A percentile compares a stretch with the other conserved stretches of the same genome.
phyloP scores from a whole-genome alignment of 192 early-diverging fungal genomes.

The Backusella parvicylindrica region DNA sequence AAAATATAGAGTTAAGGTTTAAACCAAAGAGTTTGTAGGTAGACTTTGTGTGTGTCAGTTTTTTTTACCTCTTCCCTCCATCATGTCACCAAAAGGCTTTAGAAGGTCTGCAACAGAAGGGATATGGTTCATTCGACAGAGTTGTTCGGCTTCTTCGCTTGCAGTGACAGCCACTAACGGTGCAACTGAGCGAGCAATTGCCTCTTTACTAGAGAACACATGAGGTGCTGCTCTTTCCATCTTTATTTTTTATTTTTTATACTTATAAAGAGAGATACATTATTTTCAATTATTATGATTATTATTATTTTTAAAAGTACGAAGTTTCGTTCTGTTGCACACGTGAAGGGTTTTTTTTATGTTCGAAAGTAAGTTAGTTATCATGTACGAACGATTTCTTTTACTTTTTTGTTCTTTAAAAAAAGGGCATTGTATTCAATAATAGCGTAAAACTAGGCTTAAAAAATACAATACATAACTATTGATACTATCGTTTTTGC shows the following conservation, averaged over 20 bases:
- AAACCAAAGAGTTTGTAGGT: too few relatives aligned
- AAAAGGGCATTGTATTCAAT: too few relatives aligned
- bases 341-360: neutral
- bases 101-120: constrained; percentile 58
- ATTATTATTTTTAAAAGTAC: neutral
- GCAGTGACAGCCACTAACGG: constrained; percentile 67
- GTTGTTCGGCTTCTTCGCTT: constrained; percentile 57
- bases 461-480: too few relatives aligned
- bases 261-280: neutral
- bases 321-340: neutral
- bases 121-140: constrained; percentile 58
- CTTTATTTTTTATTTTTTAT: too few relatives aligned
- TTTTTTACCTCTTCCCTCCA: constrained; percentile 56
- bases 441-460: too few relatives aligned
- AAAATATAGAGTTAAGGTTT: too few relatives aligned
- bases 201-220: constrained; percentile 32
- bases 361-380: too few relatives aligned
- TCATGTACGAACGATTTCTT: too few relatives aligned
- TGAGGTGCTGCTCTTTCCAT: constrained; percentile 9
- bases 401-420: too few relatives aligned
- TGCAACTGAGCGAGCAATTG: constrained; percentile 50
- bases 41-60: neutral
- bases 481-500: too few relatives aligned
- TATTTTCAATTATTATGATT: too few relatives aligned
- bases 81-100: constrained; percentile 65